Evolutionary conservation across 2,329 filamentous ascomycete genomes (phyloP).

Genomic region (Zarea fungicola): DNA sequence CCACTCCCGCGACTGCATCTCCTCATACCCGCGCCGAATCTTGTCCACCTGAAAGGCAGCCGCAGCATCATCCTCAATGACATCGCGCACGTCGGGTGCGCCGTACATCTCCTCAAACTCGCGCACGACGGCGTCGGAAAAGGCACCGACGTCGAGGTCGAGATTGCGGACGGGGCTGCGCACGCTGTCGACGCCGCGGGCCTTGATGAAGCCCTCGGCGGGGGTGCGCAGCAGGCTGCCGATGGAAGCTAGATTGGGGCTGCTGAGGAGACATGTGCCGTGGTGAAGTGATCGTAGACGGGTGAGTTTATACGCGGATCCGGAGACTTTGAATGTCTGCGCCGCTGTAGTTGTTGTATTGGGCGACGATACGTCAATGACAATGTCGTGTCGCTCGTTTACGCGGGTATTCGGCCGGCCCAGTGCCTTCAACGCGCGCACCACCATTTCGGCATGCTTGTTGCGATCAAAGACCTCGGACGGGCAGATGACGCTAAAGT

Average conservation of each 20-base stretch:
- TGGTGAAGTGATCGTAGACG: conserved; percentile 79
- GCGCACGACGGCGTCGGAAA: conserved; percentile 51
- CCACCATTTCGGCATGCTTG: conserved; percentile 88
- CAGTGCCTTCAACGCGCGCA: conserved; percentile 65
- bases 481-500: conserved; percentile 89
- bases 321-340: conserved; percentile 70
- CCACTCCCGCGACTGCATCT: conserved; percentile 60
- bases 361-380: conserved; percentile 52
- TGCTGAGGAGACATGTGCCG: conserved; percentile 79
- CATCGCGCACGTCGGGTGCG: conserved; percentile 26
- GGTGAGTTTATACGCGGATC: conserved; percentile 92
- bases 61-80: conserved; percentile 49
- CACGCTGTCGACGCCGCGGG: conserved; percentile 86
- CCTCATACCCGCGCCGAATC: conserved; percentile 38
- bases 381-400: conserved; percentile 90
- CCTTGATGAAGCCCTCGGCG: conserved; percentile 68
- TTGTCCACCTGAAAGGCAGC: conserved; percentile 39
- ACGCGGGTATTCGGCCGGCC: conserved; percentile 61
- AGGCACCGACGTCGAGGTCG: conserved; percentile 43
- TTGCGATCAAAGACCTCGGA: conserved; percentile 72
- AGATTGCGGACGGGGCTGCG: conserved; percentile 81
- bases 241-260: conserved; percentile 67
- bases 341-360: too few species aligned
- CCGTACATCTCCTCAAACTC: conserved; percentile 68
- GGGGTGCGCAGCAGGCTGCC: conserved; percentile 71